Evolutionary conservation across 2,329 filamentous ascomycete genomes (phyloP).

Genomic region (Alternaria tenuissima): DNA sequence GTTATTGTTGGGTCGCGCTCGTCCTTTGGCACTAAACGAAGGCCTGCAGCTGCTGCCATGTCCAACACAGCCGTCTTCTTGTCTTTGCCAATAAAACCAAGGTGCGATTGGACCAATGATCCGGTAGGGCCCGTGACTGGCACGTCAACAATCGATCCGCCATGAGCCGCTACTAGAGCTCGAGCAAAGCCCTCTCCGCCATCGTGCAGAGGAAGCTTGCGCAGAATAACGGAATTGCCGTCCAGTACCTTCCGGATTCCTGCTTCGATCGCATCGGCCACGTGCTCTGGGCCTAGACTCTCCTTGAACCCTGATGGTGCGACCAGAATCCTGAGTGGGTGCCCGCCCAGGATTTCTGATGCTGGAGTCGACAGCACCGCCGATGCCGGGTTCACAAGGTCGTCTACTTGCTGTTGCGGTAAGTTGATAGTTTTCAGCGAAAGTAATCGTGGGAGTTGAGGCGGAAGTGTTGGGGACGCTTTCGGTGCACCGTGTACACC

Average conservation of each 20-base stretch:
- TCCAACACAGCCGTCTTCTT: slow-evolving; percentile 59
- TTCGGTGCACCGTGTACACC: slow-evolving; percentile 7
- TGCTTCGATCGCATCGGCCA: slow-evolving; percentile 60
- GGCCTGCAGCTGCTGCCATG: slow-evolving; percentile 63
- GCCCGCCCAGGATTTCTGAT: slow-evolving; percentile 29
- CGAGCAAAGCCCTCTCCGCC: slow-evolving; percentile 63
- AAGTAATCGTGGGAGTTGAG: slow-evolving; percentile 27
- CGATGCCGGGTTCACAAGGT: slow-evolving; percentile 27
- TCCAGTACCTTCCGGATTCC: slow-evolving; percentile 57
- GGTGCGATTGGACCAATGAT: slow-evolving; percentile 54
- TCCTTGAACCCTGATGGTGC: slow-evolving; percentile 65
- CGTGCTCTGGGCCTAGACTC: slow-evolving; percentile 59
- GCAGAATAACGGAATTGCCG: slow-evolving; percentile 51
- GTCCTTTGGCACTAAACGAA: slow-evolving; percentile 58
- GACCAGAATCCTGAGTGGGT: slow-evolving; percentile 54
- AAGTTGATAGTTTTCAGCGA: slow-evolving; percentile 35
- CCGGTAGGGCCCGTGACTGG: slow-evolving; percentile 58
- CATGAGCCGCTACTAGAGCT: slow-evolving; percentile 56
- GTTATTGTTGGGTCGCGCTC: slow-evolving; percentile 58
- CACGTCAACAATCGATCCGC: slow-evolving; percentile 51
- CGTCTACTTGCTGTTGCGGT: slow-evolving; percentile 26
- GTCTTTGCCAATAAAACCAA: slow-evolving; percentile 54
- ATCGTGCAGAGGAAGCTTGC: slow-evolving; percentile 62
- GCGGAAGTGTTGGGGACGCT: slow-evolving; percentile 11
- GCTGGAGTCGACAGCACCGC: slow-evolving; percentile 28